phyloP scores from a whole-genome alignment of 306 rosid species.

The Ammopiptanthus mongolicus region DNA sequence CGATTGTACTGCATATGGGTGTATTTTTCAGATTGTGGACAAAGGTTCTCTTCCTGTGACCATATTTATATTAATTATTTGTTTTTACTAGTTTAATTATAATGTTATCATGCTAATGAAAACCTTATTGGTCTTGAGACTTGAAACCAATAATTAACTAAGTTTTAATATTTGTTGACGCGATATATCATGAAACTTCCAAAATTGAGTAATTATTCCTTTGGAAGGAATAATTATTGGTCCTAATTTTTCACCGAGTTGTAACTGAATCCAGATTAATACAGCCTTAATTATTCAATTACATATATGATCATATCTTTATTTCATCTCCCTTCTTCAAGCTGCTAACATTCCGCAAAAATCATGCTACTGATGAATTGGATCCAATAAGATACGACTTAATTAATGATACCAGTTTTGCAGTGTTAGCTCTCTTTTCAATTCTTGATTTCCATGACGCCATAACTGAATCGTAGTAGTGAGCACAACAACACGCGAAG shows the following conservation, averaged over 20 bases:
- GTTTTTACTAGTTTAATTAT: neutral
- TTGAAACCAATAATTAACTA: neutral
- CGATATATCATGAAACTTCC: neutral
- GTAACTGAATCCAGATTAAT: neutral
- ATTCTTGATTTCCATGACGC: neutral
- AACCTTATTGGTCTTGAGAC: neutral
- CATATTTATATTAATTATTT: neutral
- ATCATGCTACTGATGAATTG: neutral
- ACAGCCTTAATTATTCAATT: neutral
- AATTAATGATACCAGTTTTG: neutral
- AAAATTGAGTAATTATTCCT: neutral
- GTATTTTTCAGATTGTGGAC: neutral
- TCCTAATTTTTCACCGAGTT: neutral
- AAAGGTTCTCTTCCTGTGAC: neutral
- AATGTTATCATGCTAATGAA: neutral
- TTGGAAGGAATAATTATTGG: too few species aligned
- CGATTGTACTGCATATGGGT: neutral
- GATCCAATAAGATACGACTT: neutral
- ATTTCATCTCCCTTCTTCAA: neutral
- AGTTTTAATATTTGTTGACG: neutral
- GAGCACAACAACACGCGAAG: neutral
- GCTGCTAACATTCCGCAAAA: neutral
- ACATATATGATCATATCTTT: neutral
- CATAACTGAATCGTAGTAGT: neutral
- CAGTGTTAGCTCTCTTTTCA: neutral